Evolutionary conservation across 1,284 basidiomycete species (phyloP).

Genomic region (Laetiporus sulphureus): DNA sequence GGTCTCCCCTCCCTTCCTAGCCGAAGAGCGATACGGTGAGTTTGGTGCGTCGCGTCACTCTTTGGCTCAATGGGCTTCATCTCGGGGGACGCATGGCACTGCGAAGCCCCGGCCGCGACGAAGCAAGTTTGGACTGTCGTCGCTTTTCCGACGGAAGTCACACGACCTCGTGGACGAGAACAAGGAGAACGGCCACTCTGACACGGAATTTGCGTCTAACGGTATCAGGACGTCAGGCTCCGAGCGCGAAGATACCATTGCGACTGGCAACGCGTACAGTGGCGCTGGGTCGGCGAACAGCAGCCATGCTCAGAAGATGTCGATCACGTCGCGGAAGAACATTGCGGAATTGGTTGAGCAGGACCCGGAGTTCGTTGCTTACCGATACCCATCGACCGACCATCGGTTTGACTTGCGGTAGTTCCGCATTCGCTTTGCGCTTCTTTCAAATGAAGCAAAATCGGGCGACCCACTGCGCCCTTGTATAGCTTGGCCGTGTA

Average conservation of each 20-base stretch:
- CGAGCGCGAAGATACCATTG: conserved; percentile 32
- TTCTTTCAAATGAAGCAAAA: background rate
- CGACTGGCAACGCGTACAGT: conserved; percentile 28
- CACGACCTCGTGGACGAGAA: conserved; percentile 12
- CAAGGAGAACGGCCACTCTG: conserved; percentile 12
- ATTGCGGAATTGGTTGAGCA: conserved; percentile 73
- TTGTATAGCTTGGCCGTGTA: background rate
- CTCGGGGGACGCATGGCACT: conserved; percentile 32
- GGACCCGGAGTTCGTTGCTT: conserved; percentile 75
- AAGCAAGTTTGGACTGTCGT: conserved; percentile 61
- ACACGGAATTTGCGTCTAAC: conserved; percentile 17
- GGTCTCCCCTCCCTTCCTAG: conserved; percentile 26
- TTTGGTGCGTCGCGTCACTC: conserved; percentile 61
- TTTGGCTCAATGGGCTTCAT: conserved; percentile 47
- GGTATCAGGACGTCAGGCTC: conserved; percentile 26
- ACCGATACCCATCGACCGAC: conserved; percentile 74
- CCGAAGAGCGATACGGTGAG: conserved; percentile 47
- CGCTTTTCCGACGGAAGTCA: conserved; percentile 56
- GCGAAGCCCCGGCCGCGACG: conserved; percentile 48
- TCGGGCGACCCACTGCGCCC: background rate
- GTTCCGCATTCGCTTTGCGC: conserved; percentile 9
- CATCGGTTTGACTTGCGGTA: conserved; percentile 46
- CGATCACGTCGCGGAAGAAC: conserved; percentile 58
- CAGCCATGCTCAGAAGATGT: conserved; percentile 42
- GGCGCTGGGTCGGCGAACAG: conserved; percentile 25